Evolutionary conservation across 192 early-diverging fungal species (phyloP), one percentile per base, ranked within the genome.

Genomic region (Coemansia sp.): DNA sequence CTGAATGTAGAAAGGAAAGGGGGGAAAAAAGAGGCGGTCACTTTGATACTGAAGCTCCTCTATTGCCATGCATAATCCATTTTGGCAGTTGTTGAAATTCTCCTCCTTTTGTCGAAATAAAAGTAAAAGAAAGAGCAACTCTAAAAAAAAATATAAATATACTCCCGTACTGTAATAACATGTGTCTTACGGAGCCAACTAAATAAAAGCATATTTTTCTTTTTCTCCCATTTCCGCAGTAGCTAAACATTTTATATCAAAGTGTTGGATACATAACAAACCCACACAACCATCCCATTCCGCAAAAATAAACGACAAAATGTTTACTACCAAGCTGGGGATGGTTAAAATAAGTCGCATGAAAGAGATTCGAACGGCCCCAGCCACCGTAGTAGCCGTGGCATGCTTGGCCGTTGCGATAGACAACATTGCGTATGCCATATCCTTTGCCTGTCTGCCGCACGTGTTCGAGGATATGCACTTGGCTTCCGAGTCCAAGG

Each of bases 381-480:
- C 78, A 10, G 35, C 38, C 3, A 42, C 69, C 14, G 62, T 81
- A 9, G 62, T 81, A 7, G 62, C 32, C 43, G 69, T 64, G 11
- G 33, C 78, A 29, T 81, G 78, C 35, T 48, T 69, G 22, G 69
- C 73, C 5, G 65, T 75, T 35, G 58, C 71, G 29, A 38, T 72
- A 2, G 69, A 81, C 59, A 81, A 81, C 41, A 65, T 75, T 13
- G 36, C 66, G 10, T 81, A 72, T 33, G 55, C 73, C 5, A 71
- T 81, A 11, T 74, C 78, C 9, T 68, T 75, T 69, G 78, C 78
- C 4, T 71, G 72, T 42, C 34, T 81, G 43, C 78, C 78, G 8
- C 78, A 81, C 22, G 5, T 81, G 33, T 81, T 75, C 59, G 78
- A 81, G 40, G 78, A 80, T 45, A 74, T 74, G 72, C 32, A 65